phyloP scores from a whole-genome alignment of 352 stramenopile genomes.

The Pythium volutum region DNA sequence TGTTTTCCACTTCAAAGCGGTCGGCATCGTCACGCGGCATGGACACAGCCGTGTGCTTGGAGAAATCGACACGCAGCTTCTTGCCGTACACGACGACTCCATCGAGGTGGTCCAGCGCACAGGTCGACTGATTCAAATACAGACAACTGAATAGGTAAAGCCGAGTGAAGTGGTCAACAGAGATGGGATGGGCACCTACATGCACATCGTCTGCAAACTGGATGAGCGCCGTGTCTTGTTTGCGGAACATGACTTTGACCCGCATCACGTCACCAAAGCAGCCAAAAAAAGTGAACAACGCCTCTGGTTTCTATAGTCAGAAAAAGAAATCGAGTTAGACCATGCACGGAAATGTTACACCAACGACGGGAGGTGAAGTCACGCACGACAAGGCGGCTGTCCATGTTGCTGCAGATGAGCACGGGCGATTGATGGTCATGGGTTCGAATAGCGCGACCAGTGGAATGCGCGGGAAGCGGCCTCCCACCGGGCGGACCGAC shows the following conservation, averaged over 20 bases:
- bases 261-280: constrained; percentile 82
- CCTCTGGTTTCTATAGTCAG: constrained; percentile 43
- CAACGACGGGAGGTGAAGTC: background rate
- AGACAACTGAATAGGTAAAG: background rate
- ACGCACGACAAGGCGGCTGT: constrained; percentile 59
- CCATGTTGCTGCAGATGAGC: constrained; percentile 85
- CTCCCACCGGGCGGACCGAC: background rate
- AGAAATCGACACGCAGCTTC: constrained; percentile 82
- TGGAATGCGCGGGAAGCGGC: constrained; percentile 55
- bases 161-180: background rate
- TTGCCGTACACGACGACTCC: constrained; percentile 70
- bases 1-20: constrained; percentile 82
- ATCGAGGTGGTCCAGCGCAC: constrained; percentile 73
- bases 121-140: constrained; percentile 43
- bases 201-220: constrained; percentile 77
- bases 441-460: constrained; percentile 48
- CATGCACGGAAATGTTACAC: background rate
- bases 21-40: constrained; percentile 81
- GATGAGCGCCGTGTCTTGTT: constrained; percentile 77
- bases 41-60: constrained; percentile 75
- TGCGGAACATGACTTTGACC: constrained; percentile 87
- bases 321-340: background rate
- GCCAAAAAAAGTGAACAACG: constrained; percentile 80
- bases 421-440: constrained; percentile 59
- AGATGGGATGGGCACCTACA: constrained; percentile 31